Base-by-base conservation (phyloP, 2,329 filamentous ascomycete genomes). In the Escovopsis sp. region DNA sequence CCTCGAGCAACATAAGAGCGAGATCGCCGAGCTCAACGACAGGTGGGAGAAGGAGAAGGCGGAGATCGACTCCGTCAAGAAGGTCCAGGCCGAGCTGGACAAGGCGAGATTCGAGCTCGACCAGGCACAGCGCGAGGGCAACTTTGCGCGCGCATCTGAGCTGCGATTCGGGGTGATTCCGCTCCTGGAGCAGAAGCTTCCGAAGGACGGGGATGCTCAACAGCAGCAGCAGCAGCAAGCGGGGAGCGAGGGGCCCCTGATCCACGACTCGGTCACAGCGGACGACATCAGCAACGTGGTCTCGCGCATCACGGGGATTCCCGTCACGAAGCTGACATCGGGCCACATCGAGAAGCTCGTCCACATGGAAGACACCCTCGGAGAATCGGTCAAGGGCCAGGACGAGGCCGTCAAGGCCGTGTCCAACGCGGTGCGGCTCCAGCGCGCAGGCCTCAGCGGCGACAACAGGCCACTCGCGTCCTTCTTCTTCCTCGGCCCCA, bases 401-500 rank as follows among this genome's bases (percentile, higher is more conserved):
- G 88, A 96, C 43, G 87, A 96, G 49, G 90, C 90, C 6, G 72
- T 98, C 39, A 79, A 79, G 43, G 83, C 87, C 14, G 88, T 96
- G 1, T 80, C 88, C 25, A 82, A 96, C 51, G 90, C 90, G 1
- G 88, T 98, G 8, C 76, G 90, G 15, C 80, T 94, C 65, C 90
- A 96, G 57, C 73, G 90, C 43, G 90, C 90, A 8, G 90, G 90
- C 1, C 66, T 96, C 8, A 92, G 81, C 40, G 86, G 86, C 25
- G 85, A 94, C 49, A 93, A 94, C 55, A 71, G 86, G 1, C 90
- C 90, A 0, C 68, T 94, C 5, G 90, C 88, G 0, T 92, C 82
- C 0, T 94, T 96, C 63, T 94, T 96, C 79, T 94, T 96, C 70
- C 70, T 96, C 4, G 90, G 90, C 0, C 90, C 90, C 5, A 96